Percentiles rank a stretch among this genome's conserved stretches.
Conservation (phyloP, 108 stramenopile species). For the Pseudonitzschia pungens region DNA sequence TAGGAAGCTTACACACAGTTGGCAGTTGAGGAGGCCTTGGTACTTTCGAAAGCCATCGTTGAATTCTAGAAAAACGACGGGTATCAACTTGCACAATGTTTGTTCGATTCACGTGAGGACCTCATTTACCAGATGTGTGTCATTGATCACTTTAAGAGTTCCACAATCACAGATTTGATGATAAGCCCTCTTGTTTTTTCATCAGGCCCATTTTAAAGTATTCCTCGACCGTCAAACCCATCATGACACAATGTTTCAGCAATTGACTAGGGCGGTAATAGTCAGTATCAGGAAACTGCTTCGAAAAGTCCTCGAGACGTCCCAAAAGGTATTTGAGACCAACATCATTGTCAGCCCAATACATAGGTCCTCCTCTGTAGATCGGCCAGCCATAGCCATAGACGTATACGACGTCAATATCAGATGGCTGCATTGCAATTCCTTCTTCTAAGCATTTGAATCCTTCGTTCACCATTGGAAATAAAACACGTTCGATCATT, state of each 20-base stretch:
- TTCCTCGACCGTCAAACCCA: constrained; percentile 68
- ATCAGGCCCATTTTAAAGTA: constrained; percentile 50
- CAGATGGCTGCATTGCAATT: constrained; percentile 84
- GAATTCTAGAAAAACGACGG: no score
- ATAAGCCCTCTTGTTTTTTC: neutral
- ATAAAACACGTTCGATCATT: constrained; percentile 74
- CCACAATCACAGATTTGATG: constrained; percentile 25
- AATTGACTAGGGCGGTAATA: constrained; percentile 74
- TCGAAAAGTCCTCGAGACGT: constrained; percentile 51
- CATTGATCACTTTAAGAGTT: neutral
- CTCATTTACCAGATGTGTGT: neutral
- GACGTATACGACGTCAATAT: constrained; percentile 94
- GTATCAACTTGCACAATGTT: no score
- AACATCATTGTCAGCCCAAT: constrained; percentile 85
- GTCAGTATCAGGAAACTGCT: constrained; percentile 65
- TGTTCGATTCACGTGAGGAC: neutral
- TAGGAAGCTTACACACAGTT: no score
- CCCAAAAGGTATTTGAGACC: constrained; percentile 59
- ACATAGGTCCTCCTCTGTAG: constrained; percentile 93
- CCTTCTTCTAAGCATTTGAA: constrained; percentile 96
- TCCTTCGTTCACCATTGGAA: constrained; percentile 95
- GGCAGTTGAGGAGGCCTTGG: no score
- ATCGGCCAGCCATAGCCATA: constrained; percentile 96
- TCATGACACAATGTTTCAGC: constrained; percentile 62
- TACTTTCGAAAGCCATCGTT: neutral